phyloP scores from a whole-genome alignment of 768 basidiomycete species.

The Rhodosporidiobolus odoratus region DNA sequence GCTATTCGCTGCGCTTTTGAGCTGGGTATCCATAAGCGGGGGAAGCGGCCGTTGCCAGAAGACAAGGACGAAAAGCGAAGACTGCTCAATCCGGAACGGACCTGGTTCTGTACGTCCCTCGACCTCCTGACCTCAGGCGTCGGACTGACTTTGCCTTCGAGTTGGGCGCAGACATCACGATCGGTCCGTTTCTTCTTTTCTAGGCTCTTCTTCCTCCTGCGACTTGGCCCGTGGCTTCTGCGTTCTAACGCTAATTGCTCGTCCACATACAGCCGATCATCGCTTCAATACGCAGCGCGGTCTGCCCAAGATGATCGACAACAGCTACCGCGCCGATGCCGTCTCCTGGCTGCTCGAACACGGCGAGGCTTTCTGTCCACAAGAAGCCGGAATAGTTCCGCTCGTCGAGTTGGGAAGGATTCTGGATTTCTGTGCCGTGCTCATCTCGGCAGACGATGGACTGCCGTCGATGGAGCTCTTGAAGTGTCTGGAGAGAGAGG shows the following conservation, averaged over 20 bases:
- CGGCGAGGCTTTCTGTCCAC: not conserved
- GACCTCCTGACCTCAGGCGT: too few relatives aligned
- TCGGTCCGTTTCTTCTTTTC: not conserved
- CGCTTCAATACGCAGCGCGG: conserved; percentile 17
- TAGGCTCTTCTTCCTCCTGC: too few relatives aligned
- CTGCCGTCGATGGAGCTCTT: conserved; percentile 8
- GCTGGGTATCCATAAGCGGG: conserved; percentile 4
- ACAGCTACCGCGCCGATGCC: not conserved
- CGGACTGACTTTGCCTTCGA: not conserved
- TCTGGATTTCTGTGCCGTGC: conserved; percentile 13
- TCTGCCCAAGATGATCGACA: conserved; percentile 16
- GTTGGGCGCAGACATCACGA: not conserved
- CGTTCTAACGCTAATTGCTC: too few relatives aligned
- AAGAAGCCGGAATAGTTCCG: conserved; percentile 9
- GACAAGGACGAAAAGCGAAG: conserved; percentile 5
- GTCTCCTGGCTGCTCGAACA: conserved; percentile 19
- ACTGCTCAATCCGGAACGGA: conserved; percentile 15
- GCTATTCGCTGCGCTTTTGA: conserved; percentile 18
- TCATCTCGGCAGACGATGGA: conserved; percentile 3
- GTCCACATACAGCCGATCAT: conserved; percentile 7
- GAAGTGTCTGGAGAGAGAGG: not conserved
- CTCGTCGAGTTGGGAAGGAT: conserved; percentile 18
- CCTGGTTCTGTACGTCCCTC: conserved; percentile 12
- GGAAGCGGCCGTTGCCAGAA: not conserved
- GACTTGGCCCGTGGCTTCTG: too few relatives aligned